phyloP scores from a whole-genome alignment of 805 yeast species.

The Metschnikowia koreensis region DNA sequence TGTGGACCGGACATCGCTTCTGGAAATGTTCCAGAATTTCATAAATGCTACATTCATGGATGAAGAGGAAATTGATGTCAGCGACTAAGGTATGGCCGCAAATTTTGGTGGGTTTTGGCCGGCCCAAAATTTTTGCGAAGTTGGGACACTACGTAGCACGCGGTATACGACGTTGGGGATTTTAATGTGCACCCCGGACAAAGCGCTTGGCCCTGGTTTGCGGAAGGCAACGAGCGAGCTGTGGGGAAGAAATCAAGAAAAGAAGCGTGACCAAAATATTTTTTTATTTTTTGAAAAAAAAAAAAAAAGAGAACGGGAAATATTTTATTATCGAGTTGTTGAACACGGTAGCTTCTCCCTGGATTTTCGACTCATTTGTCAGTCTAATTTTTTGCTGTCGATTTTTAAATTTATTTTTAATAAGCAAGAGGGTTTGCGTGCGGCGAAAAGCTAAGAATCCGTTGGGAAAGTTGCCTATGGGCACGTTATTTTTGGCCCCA shows the following conservation, averaged over 20 bases:
- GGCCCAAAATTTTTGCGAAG: slow-evolving; percentile 2
- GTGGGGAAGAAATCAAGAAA: neutral
- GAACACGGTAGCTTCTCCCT: no score
- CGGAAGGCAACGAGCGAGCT: neutral
- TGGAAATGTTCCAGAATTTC: slow-evolving; percentile 38
- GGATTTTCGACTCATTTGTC: no score
- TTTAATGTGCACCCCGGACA: neutral
- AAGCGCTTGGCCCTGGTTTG: neutral
- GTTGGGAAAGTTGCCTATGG: neutral
- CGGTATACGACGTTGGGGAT: neutral
- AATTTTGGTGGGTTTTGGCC: neutral
- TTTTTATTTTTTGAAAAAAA: no score
- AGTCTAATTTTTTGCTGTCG: neutral
- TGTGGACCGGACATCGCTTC: slow-evolving; percentile 32
- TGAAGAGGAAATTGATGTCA: neutral
- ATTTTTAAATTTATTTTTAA: neutral
- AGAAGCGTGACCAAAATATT: neutral
- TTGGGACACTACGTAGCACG: neutral
- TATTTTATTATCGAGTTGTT: no score
- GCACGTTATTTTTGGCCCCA: neutral
- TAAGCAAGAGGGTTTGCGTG: neutral
- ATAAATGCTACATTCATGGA: slow-evolving; percentile 28
- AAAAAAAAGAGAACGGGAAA: no score
- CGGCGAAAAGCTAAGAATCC: neutral
- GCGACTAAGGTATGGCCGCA: neutral